A percentile compares a stretch with the other conserved stretches of the same genome.
phyloP scores from a whole-genome alignment of 345 rosid genomes.

The Rhodomyrtus tomentosa region DNA sequence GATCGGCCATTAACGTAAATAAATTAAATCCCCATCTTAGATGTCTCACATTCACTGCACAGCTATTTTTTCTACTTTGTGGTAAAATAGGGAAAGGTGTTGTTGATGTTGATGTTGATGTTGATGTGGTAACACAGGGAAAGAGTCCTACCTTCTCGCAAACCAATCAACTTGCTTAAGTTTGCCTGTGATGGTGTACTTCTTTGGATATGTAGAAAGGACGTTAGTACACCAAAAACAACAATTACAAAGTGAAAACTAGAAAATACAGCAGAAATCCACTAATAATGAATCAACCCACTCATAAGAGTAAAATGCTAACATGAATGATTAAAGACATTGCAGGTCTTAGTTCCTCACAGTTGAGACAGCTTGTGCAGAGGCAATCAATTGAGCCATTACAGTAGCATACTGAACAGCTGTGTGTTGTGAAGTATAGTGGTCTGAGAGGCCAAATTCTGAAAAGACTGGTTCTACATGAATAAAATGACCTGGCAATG shows the following conservation, averaged over 20 bases:
- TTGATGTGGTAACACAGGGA: neutral
- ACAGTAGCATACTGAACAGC: conserved; percentile 69
- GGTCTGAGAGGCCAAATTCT: conserved; percentile 66
- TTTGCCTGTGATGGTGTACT: neutral
- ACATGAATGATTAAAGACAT: neutral
- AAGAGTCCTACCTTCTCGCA: neutral
- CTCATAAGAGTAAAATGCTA: neutral
- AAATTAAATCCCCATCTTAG: neutral
- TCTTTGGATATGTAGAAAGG: neutral
- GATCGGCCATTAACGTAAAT: neutral
- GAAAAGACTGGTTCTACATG: conserved; percentile 52
- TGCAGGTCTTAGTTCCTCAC: conserved; percentile 26
- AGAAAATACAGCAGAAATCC: neutral
- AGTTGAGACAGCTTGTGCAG: conserved; percentile 46
- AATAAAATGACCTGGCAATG: conserved; percentile 67
- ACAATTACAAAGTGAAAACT: neutral
- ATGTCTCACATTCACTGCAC: neutral
- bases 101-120: too few species aligned
- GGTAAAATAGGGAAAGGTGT: neutral
- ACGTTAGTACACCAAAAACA: neutral
- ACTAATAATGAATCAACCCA: neutral
- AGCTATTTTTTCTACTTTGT: neutral
- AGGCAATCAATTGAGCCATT: conserved; percentile 76
- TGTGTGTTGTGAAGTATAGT: conserved; percentile 67
- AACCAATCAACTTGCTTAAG: neutral